A percentile compares a stretch with the other conserved stretches of the same genome.
phyloP scores from a whole-genome alignment of 2,329 filamentous ascomycete species.

The Apiospora koreana region DNA sequence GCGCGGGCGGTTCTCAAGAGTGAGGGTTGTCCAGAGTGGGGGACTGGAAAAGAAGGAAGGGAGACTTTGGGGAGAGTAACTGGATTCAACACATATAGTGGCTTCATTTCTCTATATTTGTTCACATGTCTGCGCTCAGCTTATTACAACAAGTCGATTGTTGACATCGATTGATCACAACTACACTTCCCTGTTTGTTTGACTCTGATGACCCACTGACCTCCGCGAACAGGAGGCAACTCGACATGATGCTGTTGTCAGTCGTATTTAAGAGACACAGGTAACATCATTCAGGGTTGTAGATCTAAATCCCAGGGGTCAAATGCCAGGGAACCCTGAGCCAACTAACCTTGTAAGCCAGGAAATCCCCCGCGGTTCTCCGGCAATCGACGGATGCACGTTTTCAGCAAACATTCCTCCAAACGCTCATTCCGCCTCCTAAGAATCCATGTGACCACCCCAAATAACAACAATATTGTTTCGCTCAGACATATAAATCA shows the following conservation, averaged over 20 bases:
- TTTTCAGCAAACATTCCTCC: neutral
- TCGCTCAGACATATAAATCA: neutral
- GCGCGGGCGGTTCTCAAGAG: too few relatives aligned
- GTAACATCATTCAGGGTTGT: too few relatives aligned
- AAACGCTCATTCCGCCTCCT: neutral
- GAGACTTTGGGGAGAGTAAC: neutral
- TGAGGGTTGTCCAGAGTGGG: too few relatives aligned
- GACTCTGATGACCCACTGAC: too few relatives aligned
- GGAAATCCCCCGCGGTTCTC: neutral
- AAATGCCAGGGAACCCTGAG: neutral
- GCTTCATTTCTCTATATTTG: neutral
- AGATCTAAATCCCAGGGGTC: neutral
- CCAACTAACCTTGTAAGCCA: neutral
- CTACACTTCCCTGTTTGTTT: too few relatives aligned
- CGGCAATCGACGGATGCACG: neutral
- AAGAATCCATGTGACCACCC: neutral
- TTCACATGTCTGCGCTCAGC: neutral
- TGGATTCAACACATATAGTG: neutral
- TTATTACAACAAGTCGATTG: too few relatives aligned
- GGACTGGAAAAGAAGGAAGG: neutral
- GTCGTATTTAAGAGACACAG: too few relatives aligned
- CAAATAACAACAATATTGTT: neutral
- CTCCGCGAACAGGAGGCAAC: too few relatives aligned
- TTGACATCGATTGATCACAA: too few relatives aligned
- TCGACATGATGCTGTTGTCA: too few relatives aligned